Evolutionary conservation across 805 yeast species (phyloP).

Genomic region (Wickerhamomyces chaumierensis): DNA sequence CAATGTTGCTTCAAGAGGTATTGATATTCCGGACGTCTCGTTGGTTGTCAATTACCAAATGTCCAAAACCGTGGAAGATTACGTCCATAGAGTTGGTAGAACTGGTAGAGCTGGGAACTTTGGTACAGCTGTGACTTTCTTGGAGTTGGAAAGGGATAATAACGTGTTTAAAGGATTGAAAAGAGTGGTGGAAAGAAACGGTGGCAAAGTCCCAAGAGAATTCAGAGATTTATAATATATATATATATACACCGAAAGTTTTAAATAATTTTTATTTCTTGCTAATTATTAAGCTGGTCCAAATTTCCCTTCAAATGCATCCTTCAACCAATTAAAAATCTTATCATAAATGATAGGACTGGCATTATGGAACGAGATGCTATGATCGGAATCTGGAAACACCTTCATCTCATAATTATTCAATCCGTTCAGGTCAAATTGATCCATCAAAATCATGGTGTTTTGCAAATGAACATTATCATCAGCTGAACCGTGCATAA

Average conservation of each 20-base stretch:
- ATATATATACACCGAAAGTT: no score
- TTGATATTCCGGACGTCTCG: slow-evolving; percentile 81
- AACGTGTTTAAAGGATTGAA: slow-evolving; percentile 12
- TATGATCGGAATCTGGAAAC: slow-evolving; percentile 77
- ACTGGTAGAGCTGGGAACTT: slow-evolving; percentile 88
- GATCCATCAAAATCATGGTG: slow-evolving; percentile 66
- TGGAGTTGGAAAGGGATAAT: slow-evolving; percentile 66
- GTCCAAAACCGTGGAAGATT: slow-evolving; percentile 68
- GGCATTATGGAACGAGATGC: slow-evolving; percentile 63
- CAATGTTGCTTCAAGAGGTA: slow-evolving; percentile 93
- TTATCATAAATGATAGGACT: slow-evolving; percentile 57
- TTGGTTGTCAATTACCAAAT: slow-evolving; percentile 81
- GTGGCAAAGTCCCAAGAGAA: slow-evolving; percentile 13
- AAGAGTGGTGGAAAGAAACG: slow-evolving; percentile 12
- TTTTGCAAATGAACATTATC: slow-evolving; percentile 96
- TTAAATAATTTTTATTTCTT: background rate
- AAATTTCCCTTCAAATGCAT: slow-evolving; percentile 42
- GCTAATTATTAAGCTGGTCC: background rate
- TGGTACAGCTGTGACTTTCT: slow-evolving; percentile 69
- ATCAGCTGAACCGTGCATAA: slow-evolving; percentile 97
- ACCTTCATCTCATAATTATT: slow-evolving; percentile 75
- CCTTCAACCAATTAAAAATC: slow-evolving; percentile 49
- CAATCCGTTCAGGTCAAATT: slow-evolving; percentile 53
- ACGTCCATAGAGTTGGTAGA: slow-evolving; percentile 89
- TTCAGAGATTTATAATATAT: slow-evolving; percentile 3